These are phyloP conservation scores for Suhomyces pyralidae DNA, from an alignment of 805 yeast genomes.

Conservation along the genomic window DNA sequence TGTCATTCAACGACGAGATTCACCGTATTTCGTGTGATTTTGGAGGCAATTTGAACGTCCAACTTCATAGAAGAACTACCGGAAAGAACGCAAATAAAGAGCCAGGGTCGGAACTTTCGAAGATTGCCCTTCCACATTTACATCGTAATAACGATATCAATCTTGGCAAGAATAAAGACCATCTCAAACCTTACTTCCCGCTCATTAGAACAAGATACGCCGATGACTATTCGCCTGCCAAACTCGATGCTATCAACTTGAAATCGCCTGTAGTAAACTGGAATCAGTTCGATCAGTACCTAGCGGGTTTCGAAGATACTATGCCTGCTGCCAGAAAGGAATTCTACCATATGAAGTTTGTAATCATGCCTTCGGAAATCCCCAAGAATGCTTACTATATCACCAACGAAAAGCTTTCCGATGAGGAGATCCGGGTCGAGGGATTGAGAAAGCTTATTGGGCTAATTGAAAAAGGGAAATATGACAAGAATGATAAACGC, in stretches of 20 bases:
- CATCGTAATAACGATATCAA: not conserved
- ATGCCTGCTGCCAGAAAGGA: constrained; percentile 52
- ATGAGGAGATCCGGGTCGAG: constrained; percentile 90
- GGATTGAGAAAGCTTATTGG: constrained; percentile 72
- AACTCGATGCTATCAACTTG: constrained; percentile 52
- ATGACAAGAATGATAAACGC: constrained; percentile 24
- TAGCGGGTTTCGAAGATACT: constrained; percentile 89
- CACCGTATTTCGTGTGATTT: constrained; percentile 78
- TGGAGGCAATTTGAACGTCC: constrained; percentile 73
- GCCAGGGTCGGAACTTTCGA: not conserved
- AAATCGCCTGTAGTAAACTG: constrained; percentile 66
- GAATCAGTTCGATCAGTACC: constrained; percentile 85
- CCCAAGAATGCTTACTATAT: constrained; percentile 52
- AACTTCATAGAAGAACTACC: constrained; percentile 48
- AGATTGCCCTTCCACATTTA: not conserved
- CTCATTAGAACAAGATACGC: constrained; percentile 78
- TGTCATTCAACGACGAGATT: constrained; percentile 78
- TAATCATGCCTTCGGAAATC: constrained; percentile 73
- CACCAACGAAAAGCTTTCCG: constrained; percentile 59
- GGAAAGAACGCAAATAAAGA: constrained; percentile 2
- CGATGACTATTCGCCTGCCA: constrained; percentile 55
- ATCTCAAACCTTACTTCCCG: constrained; percentile 20
- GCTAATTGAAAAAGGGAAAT: constrained; percentile 56
- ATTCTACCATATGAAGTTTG: constrained; percentile 74
- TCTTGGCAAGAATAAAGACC: not conserved